Conservation (phyloP, 371 early-diverging fungal genomes). For the Mucor lusitanicus region DNA sequence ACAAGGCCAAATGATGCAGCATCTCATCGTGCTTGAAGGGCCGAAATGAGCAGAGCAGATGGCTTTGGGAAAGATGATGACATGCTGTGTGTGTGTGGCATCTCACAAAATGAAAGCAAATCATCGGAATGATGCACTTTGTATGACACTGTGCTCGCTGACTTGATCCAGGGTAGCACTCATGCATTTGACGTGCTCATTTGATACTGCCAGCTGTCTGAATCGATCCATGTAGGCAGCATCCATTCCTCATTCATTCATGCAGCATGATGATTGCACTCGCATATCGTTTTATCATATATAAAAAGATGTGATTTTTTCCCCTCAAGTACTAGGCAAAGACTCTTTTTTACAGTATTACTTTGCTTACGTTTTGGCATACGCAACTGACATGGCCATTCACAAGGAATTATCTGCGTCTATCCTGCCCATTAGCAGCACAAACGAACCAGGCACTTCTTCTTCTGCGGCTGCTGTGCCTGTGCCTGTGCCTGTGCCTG, state of each 20-base stretch:
- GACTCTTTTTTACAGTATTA: no score
- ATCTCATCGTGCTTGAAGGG: no score
- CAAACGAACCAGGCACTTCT: conserved; percentile 77
- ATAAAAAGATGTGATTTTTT: neutral
- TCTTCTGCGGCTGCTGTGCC: conserved; percentile 33
- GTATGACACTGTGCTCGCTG: neutral
- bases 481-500: neutral
- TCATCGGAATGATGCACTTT: neutral
- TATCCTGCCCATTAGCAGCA: conserved; percentile 58
- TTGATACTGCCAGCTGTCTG: no score
- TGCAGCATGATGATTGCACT: neutral
- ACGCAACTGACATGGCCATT: neutral
- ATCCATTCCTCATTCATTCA: neutral
- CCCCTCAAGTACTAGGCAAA: no score
- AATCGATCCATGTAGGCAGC: neutral
- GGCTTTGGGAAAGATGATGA: neutral
- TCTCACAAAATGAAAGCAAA: neutral
- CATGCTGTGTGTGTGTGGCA: neutral
- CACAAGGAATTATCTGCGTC: neutral
- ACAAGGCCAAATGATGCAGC: no score
- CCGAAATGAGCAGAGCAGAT: neutral
- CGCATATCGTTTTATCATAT: neutral
- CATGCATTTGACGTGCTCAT: no score
- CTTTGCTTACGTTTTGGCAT: no score
- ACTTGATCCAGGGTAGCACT: no score